These are phyloP conservation scores for Penicillium tannophilum DNA, from an alignment of 495 filamentous ascomycete genomes.

Conservation along the genomic window DNA sequence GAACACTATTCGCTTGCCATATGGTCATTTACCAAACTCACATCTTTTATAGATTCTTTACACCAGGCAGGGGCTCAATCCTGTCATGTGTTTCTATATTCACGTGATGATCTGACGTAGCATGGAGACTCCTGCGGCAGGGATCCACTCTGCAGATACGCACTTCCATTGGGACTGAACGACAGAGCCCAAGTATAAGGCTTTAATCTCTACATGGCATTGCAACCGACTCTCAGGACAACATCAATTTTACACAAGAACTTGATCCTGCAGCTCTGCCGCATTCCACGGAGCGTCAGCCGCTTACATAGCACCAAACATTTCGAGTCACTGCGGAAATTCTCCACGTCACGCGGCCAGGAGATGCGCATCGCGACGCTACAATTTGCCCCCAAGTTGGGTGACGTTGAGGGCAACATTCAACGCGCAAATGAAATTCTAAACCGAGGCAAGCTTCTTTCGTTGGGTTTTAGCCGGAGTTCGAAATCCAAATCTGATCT, in stretches of 20 bases:
- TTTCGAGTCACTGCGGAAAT: background rate
- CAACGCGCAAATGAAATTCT: slow-evolving; percentile 72
- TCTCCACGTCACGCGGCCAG: slow-evolving; percentile 22
- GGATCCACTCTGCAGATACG: slow-evolving; percentile 4
- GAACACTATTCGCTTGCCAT: too few species aligned
- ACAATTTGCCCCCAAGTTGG: slow-evolving; percentile 76
- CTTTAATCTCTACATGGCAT: slow-evolving; percentile 3
- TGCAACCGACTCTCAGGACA: background rate
- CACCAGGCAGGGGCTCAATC: too few species aligned
- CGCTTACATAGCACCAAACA: slow-evolving; percentile 3
- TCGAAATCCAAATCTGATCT: background rate
- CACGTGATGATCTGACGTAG: slow-evolving; percentile 7
- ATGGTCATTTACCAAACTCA: too few species aligned
- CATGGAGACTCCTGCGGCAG: background rate
- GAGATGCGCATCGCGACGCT: slow-evolving; percentile 80
- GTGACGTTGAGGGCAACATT: slow-evolving; percentile 76
- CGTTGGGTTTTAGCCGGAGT: background rate
- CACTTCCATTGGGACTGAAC: slow-evolving; percentile 1
- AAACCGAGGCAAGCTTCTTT: slow-evolving; percentile 35
- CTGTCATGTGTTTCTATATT: background rate
- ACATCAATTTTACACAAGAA: background rate
- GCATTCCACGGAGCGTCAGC: slow-evolving; percentile 1
- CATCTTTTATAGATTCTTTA: background rate
- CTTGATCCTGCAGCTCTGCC: background rate
- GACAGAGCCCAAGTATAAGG: background rate